A percentile compares a stretch with the other conserved stretches of the same genome.
These are phyloP conservation scores for Simplicillium sp. DNA, from an alignment of 2,329 filamentous ascomycete species.

Conservation along the genomic window DNA sequence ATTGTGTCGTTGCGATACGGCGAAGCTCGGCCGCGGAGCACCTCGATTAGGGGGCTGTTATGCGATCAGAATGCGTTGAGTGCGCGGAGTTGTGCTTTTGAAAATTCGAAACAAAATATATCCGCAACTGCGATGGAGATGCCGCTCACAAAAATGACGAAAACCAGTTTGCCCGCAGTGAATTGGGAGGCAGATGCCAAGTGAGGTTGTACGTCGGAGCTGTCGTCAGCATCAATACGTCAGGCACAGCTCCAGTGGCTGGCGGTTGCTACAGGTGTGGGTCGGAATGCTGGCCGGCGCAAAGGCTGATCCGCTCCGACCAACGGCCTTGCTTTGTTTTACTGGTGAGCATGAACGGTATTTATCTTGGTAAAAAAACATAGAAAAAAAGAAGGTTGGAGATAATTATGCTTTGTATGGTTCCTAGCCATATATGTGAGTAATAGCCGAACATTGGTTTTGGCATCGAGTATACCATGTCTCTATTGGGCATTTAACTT, in stretches of 20 bases:
- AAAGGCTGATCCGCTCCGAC: constrained; percentile 1
- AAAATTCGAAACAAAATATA: background rate
- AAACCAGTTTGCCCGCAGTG: no score
- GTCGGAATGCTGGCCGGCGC: constrained; percentile 4
- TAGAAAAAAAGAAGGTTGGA: no score
- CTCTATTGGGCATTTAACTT: no score
- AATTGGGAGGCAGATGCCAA: constrained; percentile 1
- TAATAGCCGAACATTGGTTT: no score
- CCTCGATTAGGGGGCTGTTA: constrained; percentile 2
- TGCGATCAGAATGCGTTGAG: background rate
- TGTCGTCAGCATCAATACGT: constrained; percentile 9
- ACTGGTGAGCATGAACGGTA: no score
- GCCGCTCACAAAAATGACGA: background rate
- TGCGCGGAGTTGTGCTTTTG: no score
- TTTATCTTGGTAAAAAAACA: no score
- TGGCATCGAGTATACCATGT: no score
- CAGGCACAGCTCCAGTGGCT: constrained; percentile 7
- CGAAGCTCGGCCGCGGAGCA: constrained; percentile 3
- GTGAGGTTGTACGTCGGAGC: constrained; percentile 5
- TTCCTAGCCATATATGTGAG: no score
- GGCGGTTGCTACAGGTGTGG: constrained; percentile 4
- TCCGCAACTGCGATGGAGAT: background rate
- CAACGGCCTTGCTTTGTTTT: background rate
- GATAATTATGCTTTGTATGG: no score
- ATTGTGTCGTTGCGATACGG: constrained; percentile 2